Base-by-base conservation (phyloP, 805 yeast genomes). In the Metschnikowia anglica region DNA sequence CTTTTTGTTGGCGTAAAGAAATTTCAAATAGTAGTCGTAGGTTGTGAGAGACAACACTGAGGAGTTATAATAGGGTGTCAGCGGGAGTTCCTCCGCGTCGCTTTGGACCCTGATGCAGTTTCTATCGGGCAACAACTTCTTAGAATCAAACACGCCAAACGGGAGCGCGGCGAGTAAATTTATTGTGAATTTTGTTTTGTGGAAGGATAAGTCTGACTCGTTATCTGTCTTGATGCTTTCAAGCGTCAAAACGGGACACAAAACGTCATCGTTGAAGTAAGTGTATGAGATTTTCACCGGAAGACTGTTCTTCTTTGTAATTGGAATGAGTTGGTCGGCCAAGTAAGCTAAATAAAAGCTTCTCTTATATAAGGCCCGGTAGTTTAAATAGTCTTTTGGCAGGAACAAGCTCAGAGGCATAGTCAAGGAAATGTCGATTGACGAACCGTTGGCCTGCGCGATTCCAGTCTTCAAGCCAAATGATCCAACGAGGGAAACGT, bases 51-150 rank as follows among this genome's bases (percentile, higher is more conserved):
- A 70, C 36, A 89, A 65, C 3, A 93, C 63, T 0, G 96, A 78
- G 12, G 93, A 77, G 66, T 93, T 93, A 73, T 93, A 93, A 29
- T 83, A 62, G 2, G 97, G 95, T 1, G 98, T 91, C 12, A 95
- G 85, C 7, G 85, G 83, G 30, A 80, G 63, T n/a, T 48, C 51
- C 18, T 60, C 59, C 6, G 60, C 39, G 19, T 68, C 72, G 7
- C 69, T 59, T 52, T 81, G 86, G 2, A 87, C 79, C 52, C 97
- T 74, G 37, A 90, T 81, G 62, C 93, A 83, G 64, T 89, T 91
- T 55, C 81, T 80, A 55, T 83, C 85, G 2, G 95, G 93, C 26
- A 80, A 68, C 25, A 93, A 71, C 61, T 89, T 91, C 54, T 83
- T 81, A 13, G 78, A 54, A 28, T 87, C 93, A 60, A 93, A 89